Base-by-base conservation (phyloP, 2,329 filamentous ascomycete species). In the Exophiala dermatitidis region DNA sequence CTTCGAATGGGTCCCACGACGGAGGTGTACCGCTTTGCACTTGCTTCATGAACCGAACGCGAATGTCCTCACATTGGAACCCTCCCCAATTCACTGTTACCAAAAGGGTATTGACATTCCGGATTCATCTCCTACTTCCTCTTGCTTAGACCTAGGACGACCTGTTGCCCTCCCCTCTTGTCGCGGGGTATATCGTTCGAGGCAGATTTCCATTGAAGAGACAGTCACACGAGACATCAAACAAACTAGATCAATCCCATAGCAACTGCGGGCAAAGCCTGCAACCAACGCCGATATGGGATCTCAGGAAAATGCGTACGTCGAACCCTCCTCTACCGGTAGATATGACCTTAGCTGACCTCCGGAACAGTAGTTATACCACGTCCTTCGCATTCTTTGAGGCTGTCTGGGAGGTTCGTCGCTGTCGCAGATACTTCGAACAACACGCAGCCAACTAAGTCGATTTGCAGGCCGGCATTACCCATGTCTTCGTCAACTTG, bases 371-470 rank as follows among this genome's bases (percentile, higher is more conserved):
- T 29, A 31, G 51, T 32, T 77, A 90, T 67, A 90, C 87, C 5
- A 81, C 87, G 8, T 88, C 86, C 0, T 87, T 84, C 64, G 87
- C 86, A 67, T 90, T 91, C 69, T 90, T 91, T 60, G 87, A 91
- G 73, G 84, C 85, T 32, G 72, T 90, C 46, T 88, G 83, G 83
- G 84, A 88, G 69, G 79, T 80, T 65, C 19, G 34, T 46, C 4
- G 3, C n/a, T 28, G 79, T 82, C 38, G 19, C 30, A 34, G 6
- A 7, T 41, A 26, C 38, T 41, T 33, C 31, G 10, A 26, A 9
- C 42, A 19, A 10, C 9, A 45, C 30, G n/a, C 36, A 12, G 30
- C 28, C 19, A 8, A 48, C 41, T 58, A 48, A 62, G 47, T 45
- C 36, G 37, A 46, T 46, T 41, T 33, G 3, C 42, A 75, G 73